phyloP scores from a whole-genome alignment of 1,139 yeast species.

The Pichia inconspicua region DNA sequence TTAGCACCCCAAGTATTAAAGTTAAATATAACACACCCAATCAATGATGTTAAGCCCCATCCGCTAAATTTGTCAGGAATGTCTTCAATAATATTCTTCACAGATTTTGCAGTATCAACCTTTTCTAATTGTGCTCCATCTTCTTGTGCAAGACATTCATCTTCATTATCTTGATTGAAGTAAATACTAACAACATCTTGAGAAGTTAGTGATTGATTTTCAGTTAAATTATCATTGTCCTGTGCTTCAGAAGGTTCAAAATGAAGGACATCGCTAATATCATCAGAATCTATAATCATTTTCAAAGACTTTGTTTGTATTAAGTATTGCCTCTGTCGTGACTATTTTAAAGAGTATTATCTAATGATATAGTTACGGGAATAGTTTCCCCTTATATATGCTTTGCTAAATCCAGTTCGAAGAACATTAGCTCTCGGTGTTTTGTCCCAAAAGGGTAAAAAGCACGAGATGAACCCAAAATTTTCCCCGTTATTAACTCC shows the following conservation, averaged over 20 bases:
- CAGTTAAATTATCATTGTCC: neutral
- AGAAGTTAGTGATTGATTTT: neutral
- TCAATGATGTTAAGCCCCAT: slow-evolving; percentile 41
- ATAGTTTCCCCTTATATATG: too few species aligned
- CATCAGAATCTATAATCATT: too few species aligned
- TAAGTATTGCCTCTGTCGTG: too few species aligned
- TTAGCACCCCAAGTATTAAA: slow-evolving; percentile 61
- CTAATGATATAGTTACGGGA: too few species aligned
- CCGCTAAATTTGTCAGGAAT: slow-evolving; percentile 31
- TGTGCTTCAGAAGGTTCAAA: too few species aligned
- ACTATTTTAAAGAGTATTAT: too few species aligned
- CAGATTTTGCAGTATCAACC: neutral
- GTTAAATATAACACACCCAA: slow-evolving; percentile 30
- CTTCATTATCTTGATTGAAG: neutral
- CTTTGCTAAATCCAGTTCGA: too few species aligned
- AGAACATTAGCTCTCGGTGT: neutral
- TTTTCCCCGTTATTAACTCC: too few species aligned
- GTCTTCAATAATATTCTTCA: slow-evolving; percentile 10
- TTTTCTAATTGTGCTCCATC: neutral
- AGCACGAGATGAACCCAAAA: neutral
- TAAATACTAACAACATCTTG: neutral
- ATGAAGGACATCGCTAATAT: too few species aligned
- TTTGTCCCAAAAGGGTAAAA: neutral
- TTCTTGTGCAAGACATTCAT: neutral
- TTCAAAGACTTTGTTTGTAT: neutral